Evolutionary conservation across 495 filamentous ascomycete species (phyloP), one percentile per base, ranked within the genome.

Genomic region (Penicillium chermesinum): DNA sequence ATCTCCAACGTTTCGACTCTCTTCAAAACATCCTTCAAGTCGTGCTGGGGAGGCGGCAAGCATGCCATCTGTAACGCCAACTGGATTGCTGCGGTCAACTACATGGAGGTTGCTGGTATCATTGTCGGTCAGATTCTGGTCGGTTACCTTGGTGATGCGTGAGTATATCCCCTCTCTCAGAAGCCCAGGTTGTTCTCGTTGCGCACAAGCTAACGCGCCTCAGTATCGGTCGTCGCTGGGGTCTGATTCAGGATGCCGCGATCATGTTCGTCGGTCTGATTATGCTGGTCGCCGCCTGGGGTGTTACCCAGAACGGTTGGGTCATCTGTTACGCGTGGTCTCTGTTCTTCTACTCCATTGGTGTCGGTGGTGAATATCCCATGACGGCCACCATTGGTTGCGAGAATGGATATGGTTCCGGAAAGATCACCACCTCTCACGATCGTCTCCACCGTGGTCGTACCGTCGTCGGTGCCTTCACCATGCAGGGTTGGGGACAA

Each of bases 401-500:
- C 85, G 89, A 95, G 66, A 90, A 89, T 58, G 85, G 87, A 15
- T 82, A 89, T 37, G 80, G 84, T 14, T 83, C 87, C 22, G 89
- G 89, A 39, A 86, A 84, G 59, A 65, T 95, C 30, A 93, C 87
- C 8, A 91, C 88, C 44, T 79, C 80, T 41, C 85, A 91, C 18
- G 89, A 95, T 64, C 86, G 89, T 70, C 78, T 94, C 44, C 89
- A 95, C 75, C 87, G 89, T 65, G 89, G 89, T 43, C 84, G 89
- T 59, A 89, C 90, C 66, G 88, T 93, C 59, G 91, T 88, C 40
- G 84, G 81, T 67, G 89, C 89, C 21, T 95, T 95, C 74, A 71
- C 94, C 67, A 95, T 95, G 89, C 89, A 95, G 64, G 89, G 89
- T 47, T 95, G 89, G 89, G 89, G 89, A 52, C 89, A 95, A 65